Base-by-base conservation (phyloP, 2,329 filamentous ascomycete species). In the Hypoxylon sp. region DNA sequence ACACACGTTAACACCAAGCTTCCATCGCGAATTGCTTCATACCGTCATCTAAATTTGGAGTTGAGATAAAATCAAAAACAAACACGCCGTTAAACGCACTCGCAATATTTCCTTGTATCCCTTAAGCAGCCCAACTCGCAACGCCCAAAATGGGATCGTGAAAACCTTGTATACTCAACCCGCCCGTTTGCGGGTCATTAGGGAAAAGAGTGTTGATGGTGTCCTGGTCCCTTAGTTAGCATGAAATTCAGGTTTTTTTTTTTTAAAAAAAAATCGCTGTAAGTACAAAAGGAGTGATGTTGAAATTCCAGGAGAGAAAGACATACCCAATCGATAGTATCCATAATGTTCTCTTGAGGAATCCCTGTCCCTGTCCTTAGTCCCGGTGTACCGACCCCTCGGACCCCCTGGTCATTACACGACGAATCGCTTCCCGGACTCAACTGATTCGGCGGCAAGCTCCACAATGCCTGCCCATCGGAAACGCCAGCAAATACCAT, bases 251-350 rank as follows among this genome's bases (percentile, higher is more conserved):
- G 11, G 17, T n/a, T 8, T 46, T 5, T 6, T 46, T 5, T 6
- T 26, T n/a, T n/a, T n/a, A n/a, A n/a, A n/a, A n/a, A n/a, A n/a
- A n/a, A n/a, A 46, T 35, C 24, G 11, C 6, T 9, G 47, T 9
- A 19, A 46, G 26, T 9, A 42, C 5, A 26, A 58, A 6, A 17
- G 10, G 14, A 55, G 47, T 50, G 14, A 13, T n/a, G 5, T 3
- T 17, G 17, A 54, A 58, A 17, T 33, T 46, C 29, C 29, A 6
- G 29, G 5, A 31, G 29, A 19, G 55, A 66, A 48, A 54, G 22
- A 83, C 87, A 81, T 79, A 91, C 89, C 90, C 89, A 92, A 72
- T 92, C 89, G 70, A 92, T 87, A 62, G 88, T 87, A 44, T 88
- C 79, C 78, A 84, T 82, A 39, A 81, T 78, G 67, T 73, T 78